A percentile compares a stretch with the other conserved stretches of the same genome.
Evolutionary conservation across 805 yeast genomes (phyloP).

Genomic region (Kregervanrija pseudodelftensis): DNA sequence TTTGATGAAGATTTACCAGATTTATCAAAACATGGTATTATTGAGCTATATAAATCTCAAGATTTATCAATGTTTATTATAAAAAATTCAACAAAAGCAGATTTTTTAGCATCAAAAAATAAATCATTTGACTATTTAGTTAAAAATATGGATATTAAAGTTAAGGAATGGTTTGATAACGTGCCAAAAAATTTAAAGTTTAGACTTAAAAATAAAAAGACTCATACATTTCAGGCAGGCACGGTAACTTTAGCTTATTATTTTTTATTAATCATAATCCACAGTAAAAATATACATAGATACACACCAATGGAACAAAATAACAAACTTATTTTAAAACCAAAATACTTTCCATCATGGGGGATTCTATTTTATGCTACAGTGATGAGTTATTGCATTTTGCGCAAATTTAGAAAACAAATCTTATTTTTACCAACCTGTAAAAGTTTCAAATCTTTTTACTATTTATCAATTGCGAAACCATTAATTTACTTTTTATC

Average conservation of each 20-base stretch:
- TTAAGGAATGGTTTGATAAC: constrained; percentile 67
- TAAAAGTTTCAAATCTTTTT: too few species aligned
- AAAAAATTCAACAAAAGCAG: constrained; percentile 2
- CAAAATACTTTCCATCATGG: constrained; percentile 21
- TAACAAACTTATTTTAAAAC: neutral
- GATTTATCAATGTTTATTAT: constrained; percentile 1
- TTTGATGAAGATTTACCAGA: constrained; percentile 2
- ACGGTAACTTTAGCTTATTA: constrained; percentile 62
- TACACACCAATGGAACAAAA: neutral
- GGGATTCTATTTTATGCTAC: constrained; percentile 13
- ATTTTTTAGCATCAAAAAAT: constrained; percentile 4
- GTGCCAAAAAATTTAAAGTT: constrained; percentile 57
- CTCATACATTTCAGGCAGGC: constrained; percentile 43
- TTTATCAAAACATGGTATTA: neutral
- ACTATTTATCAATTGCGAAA: too few species aligned
- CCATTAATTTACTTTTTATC: too few species aligned
- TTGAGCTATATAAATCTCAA: neutral
- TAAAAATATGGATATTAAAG: constrained; percentile 60
- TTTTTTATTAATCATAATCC: constrained; percentile 58
- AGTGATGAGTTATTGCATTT: constrained; percentile 7
- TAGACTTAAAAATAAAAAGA: constrained; percentile 36
- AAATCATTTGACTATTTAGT: constrained; percentile 12
- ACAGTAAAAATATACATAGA: constrained; percentile 51
- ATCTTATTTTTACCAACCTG: too few species aligned
- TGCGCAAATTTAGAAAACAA: neutral